Conservation (phyloP, 176 grass and related monocot species). For the Canna indica region DNA sequence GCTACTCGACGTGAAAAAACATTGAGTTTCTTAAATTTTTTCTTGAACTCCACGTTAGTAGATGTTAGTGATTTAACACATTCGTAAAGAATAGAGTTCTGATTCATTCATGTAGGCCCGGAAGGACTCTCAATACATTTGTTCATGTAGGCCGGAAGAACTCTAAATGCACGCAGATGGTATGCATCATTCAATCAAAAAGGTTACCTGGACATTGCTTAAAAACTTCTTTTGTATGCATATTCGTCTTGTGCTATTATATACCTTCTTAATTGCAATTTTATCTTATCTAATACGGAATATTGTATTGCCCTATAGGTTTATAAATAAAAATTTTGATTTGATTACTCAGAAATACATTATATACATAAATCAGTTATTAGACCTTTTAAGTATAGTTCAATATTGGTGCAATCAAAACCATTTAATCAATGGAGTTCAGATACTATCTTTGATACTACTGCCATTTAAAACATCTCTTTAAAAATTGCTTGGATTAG, state of each 20-base stretch:
- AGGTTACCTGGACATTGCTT: constrained; percentile 83
- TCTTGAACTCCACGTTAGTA: background rate
- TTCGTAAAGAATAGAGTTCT: background rate
- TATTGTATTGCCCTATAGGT: no score
- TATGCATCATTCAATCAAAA: constrained; percentile 75
- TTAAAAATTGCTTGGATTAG: constrained; percentile 26
- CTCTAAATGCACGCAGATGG: constrained; percentile 84
- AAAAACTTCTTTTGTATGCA: constrained; percentile 3
- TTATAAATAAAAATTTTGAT: background rate
- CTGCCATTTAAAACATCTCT: background rate
- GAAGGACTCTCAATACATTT: no score
- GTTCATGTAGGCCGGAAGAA: constrained; percentile 81
- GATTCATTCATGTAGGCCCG: no score
- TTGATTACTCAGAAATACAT: no score
- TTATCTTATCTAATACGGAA: no score
- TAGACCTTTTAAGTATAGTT: no score
- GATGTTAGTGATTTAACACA: background rate
- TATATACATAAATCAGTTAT: no score
- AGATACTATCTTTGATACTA: background rate
- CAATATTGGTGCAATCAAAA: background rate
- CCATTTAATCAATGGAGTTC: background rate
- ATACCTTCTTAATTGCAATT: background rate
- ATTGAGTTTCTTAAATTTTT: background rate
- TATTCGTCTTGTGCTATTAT: background rate
- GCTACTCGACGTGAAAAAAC: background rate